Base-by-base conservation (phyloP, 2,329 filamentous ascomycete genomes). In the Paraconiothyrium brasiliense region DNA sequence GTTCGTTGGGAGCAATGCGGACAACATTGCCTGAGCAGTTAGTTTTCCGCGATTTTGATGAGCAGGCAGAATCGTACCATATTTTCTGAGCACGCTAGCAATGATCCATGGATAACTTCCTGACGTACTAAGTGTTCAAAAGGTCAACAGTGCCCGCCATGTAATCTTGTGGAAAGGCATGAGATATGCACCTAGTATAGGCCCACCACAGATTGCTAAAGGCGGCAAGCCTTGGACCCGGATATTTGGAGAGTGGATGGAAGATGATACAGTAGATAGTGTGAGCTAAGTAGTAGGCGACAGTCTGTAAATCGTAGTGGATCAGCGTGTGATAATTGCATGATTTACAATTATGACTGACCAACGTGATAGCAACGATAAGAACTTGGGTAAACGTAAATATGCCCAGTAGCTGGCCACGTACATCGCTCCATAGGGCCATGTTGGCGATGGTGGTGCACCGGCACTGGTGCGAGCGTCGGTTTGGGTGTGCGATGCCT, bases 211-310 rank as follows among this genome's bases (percentile, higher is more conserved):
- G 50, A 22, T 54, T 37, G 50, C 30, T 54, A 14, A 54, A 11
- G 30, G 35, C 30, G 32, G 60, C 60, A 34, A 47, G 13, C 13
- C 41, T 16, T 27, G 60, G 60, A 2, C 60, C 60, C 24, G 60
- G 60, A 24, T 57, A 62, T n/a, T 44, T 34, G 27, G 57, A 58
- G 13, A 62, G 57, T 27, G 60, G 57, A 43, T 62, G 60, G 10
- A 62, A 24, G 47, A 22, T 46, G 24, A 62, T 4, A 39, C 54
- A 52, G 52, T 62, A 62, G 13, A 62, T 11, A 13, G 43, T 27
- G 14, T 16, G 14, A 24, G 54, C 73, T 48, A 54, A n/a, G 32
- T 37, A 54, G 50, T 54, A 54, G 50, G 50, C 14, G 20, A 54
- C 13, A 30, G 41, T 39, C 50, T 54, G 34, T 39, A 4, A 1